Evolutionary conservation across 1,139 yeast species (phyloP).

Genomic region (Blastobotrys petasosporus): DNA sequence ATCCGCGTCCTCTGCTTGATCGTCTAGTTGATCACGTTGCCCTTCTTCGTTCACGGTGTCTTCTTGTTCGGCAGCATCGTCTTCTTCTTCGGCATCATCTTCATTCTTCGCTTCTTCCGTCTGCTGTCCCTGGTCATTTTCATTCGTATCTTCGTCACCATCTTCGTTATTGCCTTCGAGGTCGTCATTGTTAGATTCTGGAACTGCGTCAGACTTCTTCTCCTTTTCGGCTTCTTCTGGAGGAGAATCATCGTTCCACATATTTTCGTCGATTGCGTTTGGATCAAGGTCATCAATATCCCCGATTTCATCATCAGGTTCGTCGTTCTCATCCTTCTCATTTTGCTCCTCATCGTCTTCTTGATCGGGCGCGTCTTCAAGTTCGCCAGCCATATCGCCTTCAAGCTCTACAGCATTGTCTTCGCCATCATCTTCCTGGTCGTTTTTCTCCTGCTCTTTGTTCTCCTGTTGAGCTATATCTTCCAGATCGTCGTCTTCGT

Average conservation of each 20-base stretch:
- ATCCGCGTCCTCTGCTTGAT: constrained; percentile 34
- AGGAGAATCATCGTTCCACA: constrained; percentile 95
- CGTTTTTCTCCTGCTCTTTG: constrained; percentile 62
- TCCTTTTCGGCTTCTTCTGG: constrained; percentile 62
- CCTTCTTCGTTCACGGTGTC: constrained; percentile 80
- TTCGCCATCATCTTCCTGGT: constrained; percentile 50
- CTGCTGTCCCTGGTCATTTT: constrained; percentile 36
- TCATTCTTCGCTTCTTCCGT: constrained; percentile 39
- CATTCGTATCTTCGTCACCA: constrained; percentile 34
- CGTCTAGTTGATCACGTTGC: constrained; percentile 46
- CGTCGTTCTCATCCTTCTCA: constrained; percentile 62
- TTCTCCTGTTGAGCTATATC: constrained; percentile 87
- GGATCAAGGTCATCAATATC: constrained; percentile 56
- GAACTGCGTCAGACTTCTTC: constrained; percentile 59
- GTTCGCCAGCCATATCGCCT: constrained; percentile 94
- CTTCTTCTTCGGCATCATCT: constrained; percentile 44
- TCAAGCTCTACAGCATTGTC: constrained; percentile 84
- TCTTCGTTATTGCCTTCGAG: constrained; percentile 80
- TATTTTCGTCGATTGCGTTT: constrained; percentile 89
- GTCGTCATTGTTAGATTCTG: constrained; percentile 50
- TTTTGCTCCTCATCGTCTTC: constrained; percentile 55
- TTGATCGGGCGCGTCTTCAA: constrained; percentile 63
- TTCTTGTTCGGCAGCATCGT: constrained; percentile 76
- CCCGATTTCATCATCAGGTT: constrained; percentile 57
- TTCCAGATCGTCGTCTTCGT: constrained; percentile 83